These are phyloP conservation scores for Microdochium bolleyi DNA, from an alignment of 2,329 filamentous ascomycete species.

Conservation along the genomic window DNA sequence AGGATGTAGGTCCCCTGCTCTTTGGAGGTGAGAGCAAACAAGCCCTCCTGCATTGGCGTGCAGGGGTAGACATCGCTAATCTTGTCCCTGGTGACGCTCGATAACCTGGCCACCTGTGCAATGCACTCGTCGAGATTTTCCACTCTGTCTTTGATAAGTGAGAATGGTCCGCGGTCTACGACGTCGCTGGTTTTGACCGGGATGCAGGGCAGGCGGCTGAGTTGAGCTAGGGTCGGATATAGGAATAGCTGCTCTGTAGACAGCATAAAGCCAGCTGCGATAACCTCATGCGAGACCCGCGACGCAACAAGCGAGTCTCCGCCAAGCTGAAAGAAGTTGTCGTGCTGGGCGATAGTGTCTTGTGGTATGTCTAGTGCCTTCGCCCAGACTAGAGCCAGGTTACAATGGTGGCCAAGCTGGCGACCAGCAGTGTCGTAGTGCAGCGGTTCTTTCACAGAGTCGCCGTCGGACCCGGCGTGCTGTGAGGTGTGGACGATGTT, in stretches of 20 bases:
- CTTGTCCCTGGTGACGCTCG: conserved; percentile 2
- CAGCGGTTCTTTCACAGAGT: background rate
- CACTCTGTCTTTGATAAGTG: background rate
- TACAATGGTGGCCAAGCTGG: background rate
- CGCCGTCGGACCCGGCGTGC: background rate
- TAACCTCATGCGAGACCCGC: conserved; percentile 29
- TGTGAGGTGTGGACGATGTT: background rate
- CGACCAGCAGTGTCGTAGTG: background rate
- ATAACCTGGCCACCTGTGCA: conserved; percentile 1
- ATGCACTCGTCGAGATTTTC: background rate
- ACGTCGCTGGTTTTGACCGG: background rate
- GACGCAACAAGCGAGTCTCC: conserved; percentile 22
- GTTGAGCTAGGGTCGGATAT: background rate
- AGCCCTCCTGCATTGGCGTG: conserved; percentile 17
- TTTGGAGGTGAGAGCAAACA: conserved; percentile 15
- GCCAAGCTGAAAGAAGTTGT: conserved; percentile 21
- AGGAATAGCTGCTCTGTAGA: background rate
- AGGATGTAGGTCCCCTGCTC: conserved; percentile 17
- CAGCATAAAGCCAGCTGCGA: background rate
- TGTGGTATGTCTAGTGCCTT: background rate
- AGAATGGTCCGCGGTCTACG: background rate
- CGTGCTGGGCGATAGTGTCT: background rate
- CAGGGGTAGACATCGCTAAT: conserved; percentile 17
- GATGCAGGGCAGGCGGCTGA: background rate
- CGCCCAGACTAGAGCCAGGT: background rate